Conservation (phyloP, 768 basidiomycete species). For the Pleurotus salmoneostramineus region DNA sequence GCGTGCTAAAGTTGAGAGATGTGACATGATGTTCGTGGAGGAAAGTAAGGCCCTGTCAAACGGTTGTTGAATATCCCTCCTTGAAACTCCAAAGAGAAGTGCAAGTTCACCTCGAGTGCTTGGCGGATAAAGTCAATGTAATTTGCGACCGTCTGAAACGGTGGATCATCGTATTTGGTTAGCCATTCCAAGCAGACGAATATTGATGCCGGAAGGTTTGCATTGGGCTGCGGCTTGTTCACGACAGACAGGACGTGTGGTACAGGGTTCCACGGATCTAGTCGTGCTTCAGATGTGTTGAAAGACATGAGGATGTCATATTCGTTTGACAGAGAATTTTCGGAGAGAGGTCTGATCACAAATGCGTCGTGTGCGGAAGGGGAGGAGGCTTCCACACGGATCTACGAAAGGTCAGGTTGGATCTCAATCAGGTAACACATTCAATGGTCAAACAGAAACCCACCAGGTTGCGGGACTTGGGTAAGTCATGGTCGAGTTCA, state of each 20-base stretch:
- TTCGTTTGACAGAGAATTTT: constrained; percentile 24
- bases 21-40: constrained; percentile 43
- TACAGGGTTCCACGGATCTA: constrained; percentile 53
- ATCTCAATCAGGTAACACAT: neutral
- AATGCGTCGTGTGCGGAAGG: constrained; percentile 22
- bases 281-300: constrained; percentile 37
- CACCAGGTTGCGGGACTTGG: constrained; percentile 18
- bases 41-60: constrained; percentile 39
- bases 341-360: constrained; percentile 37
- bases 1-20: constrained; percentile 29
- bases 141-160: constrained; percentile 40
- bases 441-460: neutral
- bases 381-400: constrained; percentile 25
- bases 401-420: constrained; percentile 13
- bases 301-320: constrained; percentile 36
- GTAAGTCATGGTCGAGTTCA: constrained; percentile 14
- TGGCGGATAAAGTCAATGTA: constrained; percentile 51
- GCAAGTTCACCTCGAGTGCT: constrained; percentile 41
- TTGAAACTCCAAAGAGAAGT: neutral
- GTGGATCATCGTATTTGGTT: constrained; percentile 39
- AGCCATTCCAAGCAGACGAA: constrained; percentile 44
- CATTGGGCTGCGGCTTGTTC: constrained; percentile 22
- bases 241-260: constrained; percentile 43
- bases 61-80: neutral
- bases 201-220: constrained; percentile 22